Evolutionary conservation across 164 flowering plant species (phyloP).

Genomic region (Piper longum): DNA sequence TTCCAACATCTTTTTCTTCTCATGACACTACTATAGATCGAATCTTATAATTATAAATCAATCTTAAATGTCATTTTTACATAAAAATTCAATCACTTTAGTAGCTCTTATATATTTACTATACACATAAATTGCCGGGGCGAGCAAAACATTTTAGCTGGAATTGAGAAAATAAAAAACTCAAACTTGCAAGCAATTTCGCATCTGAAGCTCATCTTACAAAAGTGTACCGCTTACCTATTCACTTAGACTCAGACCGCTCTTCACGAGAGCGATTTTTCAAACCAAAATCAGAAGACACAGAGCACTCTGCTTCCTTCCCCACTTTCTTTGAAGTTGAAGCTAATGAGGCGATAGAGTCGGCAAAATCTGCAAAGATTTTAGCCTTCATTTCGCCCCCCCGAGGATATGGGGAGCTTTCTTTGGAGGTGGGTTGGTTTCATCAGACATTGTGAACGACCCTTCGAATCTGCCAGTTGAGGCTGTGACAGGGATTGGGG

Average conservation of each 20-base stretch:
- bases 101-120: too few species aligned
- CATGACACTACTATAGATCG: too few species aligned
- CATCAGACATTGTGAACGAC: background rate
- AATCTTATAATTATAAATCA: too few species aligned
- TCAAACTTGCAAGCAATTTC: too few species aligned
- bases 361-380: conserved; percentile 15
- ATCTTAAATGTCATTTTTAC: too few species aligned
- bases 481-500: background rate
- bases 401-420: conserved; percentile 11
- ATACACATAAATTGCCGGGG: too few species aligned
- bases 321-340: conserved; percentile 5
- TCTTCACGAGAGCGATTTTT: conserved; percentile 14
- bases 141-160: too few species aligned
- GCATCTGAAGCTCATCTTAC: too few species aligned
- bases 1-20: too few species aligned
- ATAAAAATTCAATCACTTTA: too few species aligned
- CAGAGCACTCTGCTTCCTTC: background rate
- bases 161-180: too few species aligned
- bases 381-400: conserved; percentile 27
- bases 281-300: conserved; percentile 3
- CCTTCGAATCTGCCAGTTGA: background rate
- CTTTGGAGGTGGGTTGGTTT: background rate
- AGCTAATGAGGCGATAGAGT: conserved; percentile 3
- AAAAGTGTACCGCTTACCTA: too few species aligned
- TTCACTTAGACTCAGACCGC: background rate